Base-by-base conservation (phyloP, 352 stramenopile species). In the Halophytophthora polymorphica region DNA sequence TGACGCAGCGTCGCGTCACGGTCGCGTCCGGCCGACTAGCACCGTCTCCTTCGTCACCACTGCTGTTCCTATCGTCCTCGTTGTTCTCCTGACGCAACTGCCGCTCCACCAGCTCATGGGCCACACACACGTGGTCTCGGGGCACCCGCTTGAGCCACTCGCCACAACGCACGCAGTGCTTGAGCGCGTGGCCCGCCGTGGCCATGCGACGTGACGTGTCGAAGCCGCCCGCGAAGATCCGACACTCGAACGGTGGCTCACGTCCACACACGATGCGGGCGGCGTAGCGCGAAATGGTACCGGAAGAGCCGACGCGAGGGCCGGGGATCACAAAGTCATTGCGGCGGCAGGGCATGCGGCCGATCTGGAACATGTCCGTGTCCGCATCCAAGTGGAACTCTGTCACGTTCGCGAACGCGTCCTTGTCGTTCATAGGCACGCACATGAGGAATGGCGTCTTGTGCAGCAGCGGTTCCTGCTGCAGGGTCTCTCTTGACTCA, bases 281-380 rank as follows among this genome's bases (percentile, higher is more conserved):
- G 0, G 77, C 74, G 39, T 88, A 89, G 1, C 82, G 73, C 2
- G 82, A 90, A 58, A 92, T 84, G 13, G 82, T 92, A 6, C 82
- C 82, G 0, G 77, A 89, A 3, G 78, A 67, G 6, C 82, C 82
- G 6, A 90, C 77, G 23, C 80, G 64, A n/a, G 79, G 82, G 0
- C 82, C 82, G 0, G 82, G 82, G 38, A 92, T 83, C 29, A 89
- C 75, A 25, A 92, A 84, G 53, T 90, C 78, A 55, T 92, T 92
- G 46, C 86, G 71, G 0, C 48, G 55, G 42, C 78, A 89, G 13
- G 82, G 82, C 75, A 89, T 84, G 25, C 82, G 78, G 15, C 82
- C 82, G 44, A 92, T 87, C 64, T 92, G 82, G 55, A 89, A 92
- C 78, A 92, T 83, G 44, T 92, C 82, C 17, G 56, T 56, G 22